Percentiles rank a stretch among this genome's conserved stretches.
Conservation (phyloP, 2,329 filamentous ascomycete species). For the Penicillium sp. region DNA sequence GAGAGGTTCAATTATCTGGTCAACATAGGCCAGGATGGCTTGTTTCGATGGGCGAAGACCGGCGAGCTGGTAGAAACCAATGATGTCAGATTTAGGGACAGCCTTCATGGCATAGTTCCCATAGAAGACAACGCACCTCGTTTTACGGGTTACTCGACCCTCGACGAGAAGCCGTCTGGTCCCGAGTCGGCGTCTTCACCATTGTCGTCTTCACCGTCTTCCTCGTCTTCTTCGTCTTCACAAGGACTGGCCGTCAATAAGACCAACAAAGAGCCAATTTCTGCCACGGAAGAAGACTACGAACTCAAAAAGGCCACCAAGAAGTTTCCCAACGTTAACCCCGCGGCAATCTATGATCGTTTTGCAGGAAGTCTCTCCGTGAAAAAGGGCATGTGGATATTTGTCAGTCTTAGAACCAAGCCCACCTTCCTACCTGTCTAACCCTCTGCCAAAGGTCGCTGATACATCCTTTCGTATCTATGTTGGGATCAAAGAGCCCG, state of each 20-base stretch:
- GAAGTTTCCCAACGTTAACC: conserved; percentile 65
- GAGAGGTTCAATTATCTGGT: conserved; percentile 81
- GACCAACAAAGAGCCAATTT: conserved; percentile 41
- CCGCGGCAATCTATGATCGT: conserved; percentile 73
- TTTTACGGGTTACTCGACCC: conserved; percentile 42
- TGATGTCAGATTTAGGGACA: conserved; percentile 68
- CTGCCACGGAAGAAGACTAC: conserved; percentile 64
- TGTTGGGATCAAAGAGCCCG: conserved; percentile 84
- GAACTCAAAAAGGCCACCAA: conserved; percentile 60
- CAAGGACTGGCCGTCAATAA: conserved; percentile 1
- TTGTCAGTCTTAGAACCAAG: conserved; percentile 49
- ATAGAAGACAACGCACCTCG: conserved; percentile 59
- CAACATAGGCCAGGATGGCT: conserved; percentile 68
- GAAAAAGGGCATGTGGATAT: conserved; percentile 90
- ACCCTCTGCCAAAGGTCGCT: conserved; percentile 36
- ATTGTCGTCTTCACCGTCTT: conserved; percentile 21
- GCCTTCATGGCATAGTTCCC: conserved; percentile 69
- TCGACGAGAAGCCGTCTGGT: conserved; percentile 9
- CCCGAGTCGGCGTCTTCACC: conserved; percentile 10
- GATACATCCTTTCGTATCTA: conserved; percentile 79
- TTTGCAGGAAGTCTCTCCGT: conserved; percentile 70
- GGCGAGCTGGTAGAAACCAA: conserved; percentile 73
- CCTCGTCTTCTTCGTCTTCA: conserved; percentile 25
- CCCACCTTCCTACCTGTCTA: neutral
- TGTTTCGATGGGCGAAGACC: conserved; percentile 85